Evolutionary conservation across 1,284 basidiomycete genomes (phyloP), one percentile per base, ranked within the genome.

Genomic region (Ganoderma lucidum): DNA sequence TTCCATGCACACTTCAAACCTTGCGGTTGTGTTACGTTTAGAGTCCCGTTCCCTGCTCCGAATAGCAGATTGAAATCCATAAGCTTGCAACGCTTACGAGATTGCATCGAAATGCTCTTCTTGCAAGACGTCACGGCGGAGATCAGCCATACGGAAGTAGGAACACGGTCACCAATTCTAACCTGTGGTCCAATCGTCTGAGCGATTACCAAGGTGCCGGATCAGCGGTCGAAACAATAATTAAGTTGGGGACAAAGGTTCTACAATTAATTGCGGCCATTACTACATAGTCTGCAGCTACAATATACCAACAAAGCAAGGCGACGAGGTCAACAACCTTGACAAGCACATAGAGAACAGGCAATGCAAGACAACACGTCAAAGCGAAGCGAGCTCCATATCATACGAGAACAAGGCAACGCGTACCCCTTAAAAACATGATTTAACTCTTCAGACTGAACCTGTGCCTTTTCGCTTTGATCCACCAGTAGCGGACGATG

Each of bases 401-500:
- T 39, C 42, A 44, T 37, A 19, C 19, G 32, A 37, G n/a, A 39
- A n/a, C 37, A 37, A 37, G 56, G 37, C 32, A 39, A 59, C 17
- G 19, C 56, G 28, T 42, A 12, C 19, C 42, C 1, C 35, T 35
- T 35, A 35, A 35, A 9, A 44, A 23, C 23, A 42, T 42, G 17
- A 61, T 28, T 61, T 61, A 61, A 8, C 23, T 41, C 23, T 42
- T 61, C 23, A 61, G 42, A 9, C 17, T 58, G 4, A 73, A 48
- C 6, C 70, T 66, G 53, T 63, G 72, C 15, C 83, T 80, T 79
- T 85, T 87, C 17, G 88, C 85, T 66, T 78, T 78, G n/a, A 81
- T 80, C 87, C 87, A 91, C 90, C 90, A 92, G 63, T 80, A 80
- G 42, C 87, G 81, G 4, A 91, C 85, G 45, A 88, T 62, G 5